Base-by-base conservation (phyloP, 352 stramenopile genomes). In the Phytophthora meadii region DNA sequence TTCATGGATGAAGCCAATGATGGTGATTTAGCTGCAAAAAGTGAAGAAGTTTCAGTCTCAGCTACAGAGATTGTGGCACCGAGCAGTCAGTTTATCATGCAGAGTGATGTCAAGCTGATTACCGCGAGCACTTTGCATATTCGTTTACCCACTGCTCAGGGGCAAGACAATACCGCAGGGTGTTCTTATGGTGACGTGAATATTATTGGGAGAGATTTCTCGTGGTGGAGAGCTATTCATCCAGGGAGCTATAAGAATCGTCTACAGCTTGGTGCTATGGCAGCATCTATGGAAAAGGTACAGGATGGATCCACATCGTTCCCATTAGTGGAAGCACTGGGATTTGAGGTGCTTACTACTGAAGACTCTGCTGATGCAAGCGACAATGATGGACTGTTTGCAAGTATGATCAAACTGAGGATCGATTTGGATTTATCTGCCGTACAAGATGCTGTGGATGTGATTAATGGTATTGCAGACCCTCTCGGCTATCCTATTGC, bases 51-150 rank as follows among this genome's bases (percentile, higher is more conserved):
- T 39, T 57, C 41, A 28, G 37, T 39, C 5, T 12, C 46, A 44
- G 4, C 30, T 24, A 53, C 27, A 22, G 22, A 58, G n/a, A 51
- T 36, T 6, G 36, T 40, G 25, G 22, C 7, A 25, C 40, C 36
- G 9, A 45, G n/a, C 48, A 30, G 49, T 40, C 37, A 50, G n/a
- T 61, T 25, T 10, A 58, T 73, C 3, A 19, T 68, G 5, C 37
- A 65, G 17, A 70, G 41, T 44, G 66, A 79, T 30, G 10, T 61
- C 22, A 75, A 67, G 36, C 48, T 86, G 25, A 25, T 83, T 28
- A 86, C 74, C 9, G 54, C 64, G 25, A 79, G 60, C 53, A 80
- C 52, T 44, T 57, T 81, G 2, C n/a, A 44, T 22, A 27, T 83
- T 55, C 25, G 56, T 15, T 30, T 81, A 10, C 55, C 65, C 37